These are phyloP conservation scores for Rhodotorula sp. DNA, from an alignment of 1,284 basidiomycete species.

Conservation along the genomic window DNA sequence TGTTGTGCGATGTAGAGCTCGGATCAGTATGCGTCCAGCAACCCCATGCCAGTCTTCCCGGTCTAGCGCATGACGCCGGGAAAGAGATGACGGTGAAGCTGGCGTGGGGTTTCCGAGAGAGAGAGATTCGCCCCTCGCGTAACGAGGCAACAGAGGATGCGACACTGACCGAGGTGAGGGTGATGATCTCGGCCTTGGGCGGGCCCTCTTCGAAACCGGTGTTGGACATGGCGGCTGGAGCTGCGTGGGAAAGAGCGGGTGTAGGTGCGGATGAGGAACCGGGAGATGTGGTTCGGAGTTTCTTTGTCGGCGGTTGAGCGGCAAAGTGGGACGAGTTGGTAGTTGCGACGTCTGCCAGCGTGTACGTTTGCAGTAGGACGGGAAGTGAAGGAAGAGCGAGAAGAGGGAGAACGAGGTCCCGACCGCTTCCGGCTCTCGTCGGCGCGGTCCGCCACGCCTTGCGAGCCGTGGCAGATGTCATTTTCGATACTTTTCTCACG, in stretches of 20 bases:
- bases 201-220: conserved; percentile 14
- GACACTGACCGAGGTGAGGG: conserved; percentile 31
- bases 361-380: background rate
- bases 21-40: background rate
- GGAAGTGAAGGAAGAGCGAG: background rate
- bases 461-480: too few relatives aligned
- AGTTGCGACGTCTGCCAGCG: background rate
- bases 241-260: background rate
- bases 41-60: too few relatives aligned
- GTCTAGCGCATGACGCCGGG: background rate
- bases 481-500: too few relatives aligned
- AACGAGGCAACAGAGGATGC: too few relatives aligned
- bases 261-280: background rate
- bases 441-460: background rate
- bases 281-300: background rate
- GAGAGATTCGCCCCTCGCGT: background rate
- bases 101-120: background rate
- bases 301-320: background rate
- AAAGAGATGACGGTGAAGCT: background rate
- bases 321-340: background rate
- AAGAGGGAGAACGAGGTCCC: background rate
- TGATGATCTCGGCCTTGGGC: conserved; percentile 39
- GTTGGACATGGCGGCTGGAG: conserved; percentile 12
- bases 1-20: background rate
- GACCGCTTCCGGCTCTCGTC: background rate